Conservation (phyloP, 1,284 basidiomycete genomes). For the Lentinus polychrous region DNA sequence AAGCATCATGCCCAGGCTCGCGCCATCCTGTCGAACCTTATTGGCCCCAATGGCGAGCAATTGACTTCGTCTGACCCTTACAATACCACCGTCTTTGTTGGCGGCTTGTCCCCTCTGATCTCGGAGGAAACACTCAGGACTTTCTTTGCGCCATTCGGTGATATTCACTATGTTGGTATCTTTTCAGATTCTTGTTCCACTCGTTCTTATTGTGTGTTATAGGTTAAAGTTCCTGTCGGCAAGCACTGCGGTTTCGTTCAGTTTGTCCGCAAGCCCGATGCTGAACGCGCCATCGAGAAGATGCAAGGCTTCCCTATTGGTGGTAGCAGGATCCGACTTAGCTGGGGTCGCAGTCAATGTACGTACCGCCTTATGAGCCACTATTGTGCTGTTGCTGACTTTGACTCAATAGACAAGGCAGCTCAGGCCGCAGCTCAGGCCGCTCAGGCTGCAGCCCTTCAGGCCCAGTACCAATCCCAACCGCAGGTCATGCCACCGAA, state of each 20-base stretch:
- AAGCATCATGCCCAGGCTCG: conserved; percentile 76
- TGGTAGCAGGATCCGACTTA: conserved; percentile 83
- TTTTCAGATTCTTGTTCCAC: conserved; percentile 3
- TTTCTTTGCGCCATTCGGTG: conserved; percentile 86
- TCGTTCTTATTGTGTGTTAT: conserved; percentile 10
- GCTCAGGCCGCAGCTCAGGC: conserved; percentile 82
- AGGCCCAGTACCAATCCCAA: conserved; percentile 37
- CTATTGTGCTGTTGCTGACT: neutral
- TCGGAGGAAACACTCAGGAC: conserved; percentile 83
- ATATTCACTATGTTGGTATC: conserved; percentile 75
- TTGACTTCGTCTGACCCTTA: conserved; percentile 82
- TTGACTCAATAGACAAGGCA: conserved; percentile 58
- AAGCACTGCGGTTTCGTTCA: conserved; percentile 97
- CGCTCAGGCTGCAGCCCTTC: conserved; percentile 64
- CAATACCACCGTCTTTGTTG: conserved; percentile 91
- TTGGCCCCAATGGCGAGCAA: conserved; percentile 79
- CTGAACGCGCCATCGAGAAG: conserved; percentile 87
- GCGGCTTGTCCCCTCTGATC: conserved; percentile 79
- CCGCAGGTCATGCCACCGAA: conserved; percentile 18
- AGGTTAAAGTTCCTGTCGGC: conserved; percentile 93
- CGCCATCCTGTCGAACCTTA: conserved; percentile 71
- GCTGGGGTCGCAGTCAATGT: conserved; percentile 93
- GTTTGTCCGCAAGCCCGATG: conserved; percentile 87
- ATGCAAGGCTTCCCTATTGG: conserved; percentile 96
- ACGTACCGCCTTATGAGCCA: conserved; percentile 21